Conservation (phyloP, 768 basidiomycete genomes). For the Arthromyces matolae region DNA sequence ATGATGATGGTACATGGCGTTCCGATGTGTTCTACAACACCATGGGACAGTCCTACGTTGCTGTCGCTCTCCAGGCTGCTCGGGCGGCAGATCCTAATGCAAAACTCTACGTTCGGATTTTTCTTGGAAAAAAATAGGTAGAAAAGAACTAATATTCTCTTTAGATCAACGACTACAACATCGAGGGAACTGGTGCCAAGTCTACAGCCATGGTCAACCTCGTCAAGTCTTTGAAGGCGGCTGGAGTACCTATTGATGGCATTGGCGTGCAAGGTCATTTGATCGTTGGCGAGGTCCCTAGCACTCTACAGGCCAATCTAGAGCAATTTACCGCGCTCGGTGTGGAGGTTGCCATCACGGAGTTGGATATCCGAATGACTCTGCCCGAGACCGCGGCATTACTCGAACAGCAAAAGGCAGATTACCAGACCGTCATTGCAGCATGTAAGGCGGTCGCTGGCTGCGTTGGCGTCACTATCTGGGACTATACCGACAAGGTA, state of each 20-base stretch:
- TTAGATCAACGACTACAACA: constrained; percentile 39
- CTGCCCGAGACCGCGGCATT: constrained; percentile 47
- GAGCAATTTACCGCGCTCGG: constrained; percentile 55
- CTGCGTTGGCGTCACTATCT: constrained; percentile 44
- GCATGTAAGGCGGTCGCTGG: constrained; percentile 44
- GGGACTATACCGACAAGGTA: constrained; percentile 44
- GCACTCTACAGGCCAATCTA: constrained; percentile 44
- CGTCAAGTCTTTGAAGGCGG: constrained; percentile 42
- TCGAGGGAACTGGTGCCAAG: constrained; percentile 46
- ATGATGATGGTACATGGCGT: constrained; percentile 59
- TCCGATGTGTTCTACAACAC: constrained; percentile 50
- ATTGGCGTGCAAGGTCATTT: constrained; percentile 61
- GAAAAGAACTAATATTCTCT: background rate
- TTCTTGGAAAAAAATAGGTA: background rate
- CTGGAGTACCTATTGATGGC: constrained; percentile 54
- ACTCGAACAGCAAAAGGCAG: constrained; percentile 50
- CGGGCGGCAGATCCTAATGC: constrained; percentile 50
- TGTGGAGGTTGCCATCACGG: constrained; percentile 65
- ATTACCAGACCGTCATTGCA: constrained; percentile 51
- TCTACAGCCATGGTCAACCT: constrained; percentile 53
- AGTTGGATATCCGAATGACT: constrained; percentile 62
- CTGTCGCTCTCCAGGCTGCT: constrained; percentile 51
- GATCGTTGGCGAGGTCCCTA: constrained; percentile 54
- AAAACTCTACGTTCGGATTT: constrained; percentile 47
- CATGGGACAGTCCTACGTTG: constrained; percentile 43